Conservation (phyloP, 768 basidiomycete species). For the Asterophora parasitica region DNA sequence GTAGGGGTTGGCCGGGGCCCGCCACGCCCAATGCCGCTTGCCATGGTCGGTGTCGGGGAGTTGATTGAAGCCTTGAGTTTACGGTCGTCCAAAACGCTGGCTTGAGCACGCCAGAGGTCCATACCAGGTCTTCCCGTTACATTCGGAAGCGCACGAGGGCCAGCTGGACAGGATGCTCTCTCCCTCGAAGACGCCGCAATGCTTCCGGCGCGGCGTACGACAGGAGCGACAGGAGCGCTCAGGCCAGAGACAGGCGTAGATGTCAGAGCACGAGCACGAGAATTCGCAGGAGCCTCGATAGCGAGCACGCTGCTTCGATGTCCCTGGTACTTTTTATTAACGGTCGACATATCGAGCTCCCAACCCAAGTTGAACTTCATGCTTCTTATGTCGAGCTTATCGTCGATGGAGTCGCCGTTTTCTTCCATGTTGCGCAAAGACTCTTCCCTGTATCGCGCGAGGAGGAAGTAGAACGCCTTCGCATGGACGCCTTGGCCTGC, state of each 20-base stretch:
- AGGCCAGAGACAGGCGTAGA: slow-evolving; percentile 11
- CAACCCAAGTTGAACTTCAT: slow-evolving; percentile 35
- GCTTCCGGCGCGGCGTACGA: slow-evolving; percentile 17
- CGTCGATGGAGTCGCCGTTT: slow-evolving; percentile 25
- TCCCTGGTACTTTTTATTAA: slow-evolving; percentile 27
- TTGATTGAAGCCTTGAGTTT: slow-evolving; percentile 10
- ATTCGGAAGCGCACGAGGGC: slow-evolving; percentile 38
- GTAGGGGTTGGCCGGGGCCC: slow-evolving; percentile 30
- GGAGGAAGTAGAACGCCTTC: slow-evolving; percentile 86
- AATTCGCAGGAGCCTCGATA: slow-evolving; percentile 11
- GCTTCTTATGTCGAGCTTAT: slow-evolving; percentile 20
- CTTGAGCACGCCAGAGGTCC: slow-evolving; percentile 21
- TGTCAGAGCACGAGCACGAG: slow-evolving; percentile 17
- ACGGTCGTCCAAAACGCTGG: slow-evolving; percentile 5
- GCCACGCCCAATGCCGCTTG: slow-evolving; percentile 19
- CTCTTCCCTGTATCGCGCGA: slow-evolving; percentile 70
- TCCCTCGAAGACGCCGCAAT: slow-evolving; percentile 28
- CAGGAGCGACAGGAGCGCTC: slow-evolving; percentile 19
- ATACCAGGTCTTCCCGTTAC: slow-evolving; percentile 15
- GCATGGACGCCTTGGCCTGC: slow-evolving; percentile 68
- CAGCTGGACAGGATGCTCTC: slow-evolving; percentile 45
- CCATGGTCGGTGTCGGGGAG: slow-evolving; percentile 20
- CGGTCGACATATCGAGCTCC: slow-evolving; percentile 29
- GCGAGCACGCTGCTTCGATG: slow-evolving; percentile 17
- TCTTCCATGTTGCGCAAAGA: slow-evolving; percentile 39